phyloP scores from a whole-genome alignment of 1,284 basidiomycete species.

The Earliella scabrosa region DNA sequence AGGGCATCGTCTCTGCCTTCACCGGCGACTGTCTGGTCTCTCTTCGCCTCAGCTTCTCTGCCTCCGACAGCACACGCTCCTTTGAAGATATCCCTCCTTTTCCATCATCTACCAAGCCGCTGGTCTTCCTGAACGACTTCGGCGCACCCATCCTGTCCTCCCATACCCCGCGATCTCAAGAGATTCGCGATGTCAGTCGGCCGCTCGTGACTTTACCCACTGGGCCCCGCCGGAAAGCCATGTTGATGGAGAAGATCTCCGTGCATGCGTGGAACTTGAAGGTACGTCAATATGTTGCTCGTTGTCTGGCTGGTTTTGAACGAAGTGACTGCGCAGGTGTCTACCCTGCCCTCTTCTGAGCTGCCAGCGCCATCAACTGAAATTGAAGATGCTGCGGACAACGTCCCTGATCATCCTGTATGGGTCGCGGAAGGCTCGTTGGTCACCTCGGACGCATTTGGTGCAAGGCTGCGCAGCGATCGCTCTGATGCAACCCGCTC shows the following conservation, averaged over 20 bases:
- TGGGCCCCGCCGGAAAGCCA: constrained; percentile 50
- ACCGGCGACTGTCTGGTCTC: constrained; percentile 32
- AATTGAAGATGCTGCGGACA: no score
- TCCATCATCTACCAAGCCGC: constrained; percentile 25
- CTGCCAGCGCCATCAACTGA: no score
- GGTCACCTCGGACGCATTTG: no score
- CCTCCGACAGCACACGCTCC: constrained; percentile 29
- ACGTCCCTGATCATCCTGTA: no score
- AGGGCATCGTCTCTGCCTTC: constrained; percentile 22
- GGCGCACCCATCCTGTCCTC: constrained; percentile 24
- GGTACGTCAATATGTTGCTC: constrained; percentile 40
- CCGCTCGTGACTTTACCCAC: constrained; percentile 51
- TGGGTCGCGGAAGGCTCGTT: no score
- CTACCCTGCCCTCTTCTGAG: no score
- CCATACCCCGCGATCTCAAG: no score
- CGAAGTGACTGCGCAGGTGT: no score
- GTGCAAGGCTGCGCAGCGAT: not conserved
- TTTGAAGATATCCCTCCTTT: constrained; percentile 36
- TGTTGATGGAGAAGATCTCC: constrained; percentile 53
- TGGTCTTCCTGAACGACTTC: constrained; percentile 26
- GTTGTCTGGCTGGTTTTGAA: no score
- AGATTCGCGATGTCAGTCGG: constrained; percentile 1
- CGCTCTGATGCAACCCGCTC: not conserved
- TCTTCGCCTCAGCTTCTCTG: constrained; percentile 33
- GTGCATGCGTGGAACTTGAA: constrained; percentile 58